Evolutionary conservation across 352 stramenopile genomes (phyloP).

Genomic region (Halophytophthora batemanensis): DNA sequence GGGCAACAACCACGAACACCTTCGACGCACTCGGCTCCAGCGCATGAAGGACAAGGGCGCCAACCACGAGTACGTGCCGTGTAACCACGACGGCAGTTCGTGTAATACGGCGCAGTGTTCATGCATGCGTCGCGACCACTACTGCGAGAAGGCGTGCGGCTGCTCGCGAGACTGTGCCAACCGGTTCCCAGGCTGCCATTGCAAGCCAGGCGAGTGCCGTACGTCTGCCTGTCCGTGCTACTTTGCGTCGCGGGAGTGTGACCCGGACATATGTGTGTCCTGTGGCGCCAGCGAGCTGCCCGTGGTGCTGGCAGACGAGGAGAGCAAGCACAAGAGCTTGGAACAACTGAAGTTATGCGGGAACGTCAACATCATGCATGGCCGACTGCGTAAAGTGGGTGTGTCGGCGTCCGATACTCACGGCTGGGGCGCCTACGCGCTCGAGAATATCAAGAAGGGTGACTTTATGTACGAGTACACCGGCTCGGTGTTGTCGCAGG

Average conservation of each 20-base stretch:
- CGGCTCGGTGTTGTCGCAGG: conserved; percentile 90
- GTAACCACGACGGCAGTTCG: conserved; percentile 44
- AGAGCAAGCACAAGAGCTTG: conserved; percentile 21
- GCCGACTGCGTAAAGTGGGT: conserved; percentile 44
- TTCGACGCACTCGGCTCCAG: conserved; percentile 65
- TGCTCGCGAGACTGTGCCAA: conserved; percentile 71
- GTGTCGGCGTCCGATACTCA: conserved; percentile 63
- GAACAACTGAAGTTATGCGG: conserved; percentile 49
- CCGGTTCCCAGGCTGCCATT: conserved; percentile 71
- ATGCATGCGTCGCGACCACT: conserved; percentile 82
- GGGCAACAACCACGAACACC: conserved; percentile 66
- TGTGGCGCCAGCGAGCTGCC: conserved; percentile 68
- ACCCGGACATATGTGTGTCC: conserved; percentile 63
- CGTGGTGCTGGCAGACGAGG: conserved; percentile 36
- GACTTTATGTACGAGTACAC: conserved; percentile 88
- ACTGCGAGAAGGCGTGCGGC: conserved; percentile 66
- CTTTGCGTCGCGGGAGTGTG: conserved; percentile 64
- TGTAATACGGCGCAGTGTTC: conserved; percentile 68
- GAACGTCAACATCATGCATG: conserved; percentile 73
- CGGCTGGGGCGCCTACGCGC: conserved; percentile 70
- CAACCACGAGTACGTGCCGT: conserved; percentile 74
- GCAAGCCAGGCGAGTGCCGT: conserved; percentile 49
- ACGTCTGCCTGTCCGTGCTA: conserved; percentile 67
- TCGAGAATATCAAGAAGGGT: conserved; percentile 46
- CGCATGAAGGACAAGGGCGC: conserved; percentile 79